phyloP scores from a whole-genome alignment of 148 eudicot species.

The Chenopodium berlandieri region DNA sequence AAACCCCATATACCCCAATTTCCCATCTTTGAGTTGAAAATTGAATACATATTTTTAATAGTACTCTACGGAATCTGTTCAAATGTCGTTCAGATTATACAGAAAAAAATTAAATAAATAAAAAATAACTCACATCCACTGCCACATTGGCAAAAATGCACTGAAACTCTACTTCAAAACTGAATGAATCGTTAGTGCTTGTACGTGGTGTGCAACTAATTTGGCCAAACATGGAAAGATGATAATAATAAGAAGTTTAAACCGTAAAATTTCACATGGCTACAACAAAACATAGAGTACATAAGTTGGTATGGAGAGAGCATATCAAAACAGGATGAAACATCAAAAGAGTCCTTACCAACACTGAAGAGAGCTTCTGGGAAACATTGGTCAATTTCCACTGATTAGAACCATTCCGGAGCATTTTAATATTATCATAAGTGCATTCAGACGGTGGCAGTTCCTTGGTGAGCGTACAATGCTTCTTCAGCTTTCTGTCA shows the following conservation, averaged over 20 bases:
- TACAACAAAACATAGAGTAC: not conserved
- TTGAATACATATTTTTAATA: not conserved
- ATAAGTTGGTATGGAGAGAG: not conserved
- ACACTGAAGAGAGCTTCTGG: slow-evolving; percentile 28
- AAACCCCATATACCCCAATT: not conserved
- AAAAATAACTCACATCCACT: not conserved
- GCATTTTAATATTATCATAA: slow-evolving; percentile 67
- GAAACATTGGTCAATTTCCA: slow-evolving; percentile 27
- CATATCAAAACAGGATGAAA: slow-evolving; percentile 1
- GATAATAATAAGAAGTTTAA: not conserved
- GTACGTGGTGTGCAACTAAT: not conserved
- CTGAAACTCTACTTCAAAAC: not conserved
- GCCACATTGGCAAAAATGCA: not conserved
- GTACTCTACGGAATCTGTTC: not conserved
- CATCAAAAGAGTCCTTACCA: slow-evolving; percentile 41
- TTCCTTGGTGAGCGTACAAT: slow-evolving; percentile 53
- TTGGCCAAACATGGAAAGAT: not conserved
- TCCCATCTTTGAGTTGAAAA: not conserved
- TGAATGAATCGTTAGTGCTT: not conserved
- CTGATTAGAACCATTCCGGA: slow-evolving; percentile 45
- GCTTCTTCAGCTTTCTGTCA: slow-evolving; percentile 51
- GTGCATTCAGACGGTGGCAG: slow-evolving; percentile 84
- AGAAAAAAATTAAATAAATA: not conserved
- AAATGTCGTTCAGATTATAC: not conserved
- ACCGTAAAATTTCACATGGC: not conserved